phyloP scores from a whole-genome alignment of 805 yeast species.

The Naumovozyma castellii region DNA sequence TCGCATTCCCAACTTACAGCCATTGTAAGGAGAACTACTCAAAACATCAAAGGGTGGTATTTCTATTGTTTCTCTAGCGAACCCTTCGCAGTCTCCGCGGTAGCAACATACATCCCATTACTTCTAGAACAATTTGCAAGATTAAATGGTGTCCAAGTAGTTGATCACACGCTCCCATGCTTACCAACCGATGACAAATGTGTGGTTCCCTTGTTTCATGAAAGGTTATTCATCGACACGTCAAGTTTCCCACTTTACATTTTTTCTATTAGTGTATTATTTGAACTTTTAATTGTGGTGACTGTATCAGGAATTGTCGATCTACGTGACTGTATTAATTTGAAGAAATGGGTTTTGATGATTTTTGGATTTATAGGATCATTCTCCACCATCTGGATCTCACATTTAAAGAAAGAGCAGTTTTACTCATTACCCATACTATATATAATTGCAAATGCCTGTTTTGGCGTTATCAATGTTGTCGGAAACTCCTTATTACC shows the following conservation, averaged over 20 bases:
- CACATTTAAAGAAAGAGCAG: conserved; percentile 22
- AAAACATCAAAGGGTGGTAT: conserved; percentile 53
- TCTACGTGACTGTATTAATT: conserved; percentile 36
- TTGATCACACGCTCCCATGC: conserved; percentile 54
- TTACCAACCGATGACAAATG: conserved; percentile 30
- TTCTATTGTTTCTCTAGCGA: conserved; percentile 67
- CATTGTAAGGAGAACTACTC: conserved; percentile 24
- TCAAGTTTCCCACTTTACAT: conserved; percentile 68
- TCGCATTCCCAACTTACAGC: background rate
- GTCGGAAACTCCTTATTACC: conserved; percentile 73
- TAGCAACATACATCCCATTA: conserved; percentile 69
- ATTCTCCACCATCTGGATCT: conserved; percentile 41
- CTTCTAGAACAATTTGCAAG: conserved; percentile 64
- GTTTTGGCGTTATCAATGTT: conserved; percentile 71
- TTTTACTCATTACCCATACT: conserved; percentile 34
- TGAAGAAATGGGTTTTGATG: conserved; percentile 47
- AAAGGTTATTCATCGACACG: conserved; percentile 50
- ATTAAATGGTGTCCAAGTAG: conserved; percentile 54
- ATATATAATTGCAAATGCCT: conserved; percentile 54
- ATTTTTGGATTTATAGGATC: conserved; percentile 54
- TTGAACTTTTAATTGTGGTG: conserved; percentile 63
- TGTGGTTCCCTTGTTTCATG: conserved; percentile 36
- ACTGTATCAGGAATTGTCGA: conserved; percentile 68
- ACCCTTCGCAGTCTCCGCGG: conserved; percentile 71
- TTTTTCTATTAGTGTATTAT: conserved; percentile 57